Base-by-base conservation (phyloP, 1,284 basidiomycete species). In the Flammula alnicola region DNA sequence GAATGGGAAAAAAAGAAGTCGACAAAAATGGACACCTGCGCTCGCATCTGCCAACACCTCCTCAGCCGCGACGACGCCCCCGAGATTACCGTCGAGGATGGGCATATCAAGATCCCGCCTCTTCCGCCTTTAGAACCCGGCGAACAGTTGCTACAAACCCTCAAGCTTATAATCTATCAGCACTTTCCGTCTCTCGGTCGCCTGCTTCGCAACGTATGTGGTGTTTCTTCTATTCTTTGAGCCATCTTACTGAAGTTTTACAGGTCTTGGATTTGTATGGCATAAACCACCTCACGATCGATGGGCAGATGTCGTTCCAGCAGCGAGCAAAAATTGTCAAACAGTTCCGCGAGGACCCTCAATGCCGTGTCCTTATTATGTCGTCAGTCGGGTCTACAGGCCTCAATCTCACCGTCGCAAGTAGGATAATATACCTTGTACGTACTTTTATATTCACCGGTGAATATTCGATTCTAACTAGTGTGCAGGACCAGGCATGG, bases 401-500 rank as follows among this genome's bases (percentile, higher is more conserved):
- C 0, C 47, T 67, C 1, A 67, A 67, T 43, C 49, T 67, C 1
- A 25, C 65, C 0, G 42, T 44, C 10, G 62, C 61, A 5, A 45
- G 50, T 9, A 31, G 44, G 4, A 37, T 68, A 1, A 65, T 68
- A 5, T 62, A 60, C 33, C 31, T 67, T 4, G 65, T 68, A 52
- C 12, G 64, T 53, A 23, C 29, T 3, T 10, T 31, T 40, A 14
- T 16, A 22, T 16, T 25, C 17, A 5, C 11, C n/a, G n/a, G n/a
- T 26, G 38, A 10, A 27, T 20, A 17, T 12, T 26, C 12, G 12
- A 26, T 11, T 11, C 37, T 30, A 36, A 25, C 47, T 12, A 6
- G 23, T 12, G 10, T 48, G 3, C 0, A 69, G 67, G 65, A 65
- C 19, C 62, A 67, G 30, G 59, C 60, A 4, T 70, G 67, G 67